Base-by-base conservation (phyloP, 2,329 filamentous ascomycete species). In the Ascochyta clinopodiicola region DNA sequence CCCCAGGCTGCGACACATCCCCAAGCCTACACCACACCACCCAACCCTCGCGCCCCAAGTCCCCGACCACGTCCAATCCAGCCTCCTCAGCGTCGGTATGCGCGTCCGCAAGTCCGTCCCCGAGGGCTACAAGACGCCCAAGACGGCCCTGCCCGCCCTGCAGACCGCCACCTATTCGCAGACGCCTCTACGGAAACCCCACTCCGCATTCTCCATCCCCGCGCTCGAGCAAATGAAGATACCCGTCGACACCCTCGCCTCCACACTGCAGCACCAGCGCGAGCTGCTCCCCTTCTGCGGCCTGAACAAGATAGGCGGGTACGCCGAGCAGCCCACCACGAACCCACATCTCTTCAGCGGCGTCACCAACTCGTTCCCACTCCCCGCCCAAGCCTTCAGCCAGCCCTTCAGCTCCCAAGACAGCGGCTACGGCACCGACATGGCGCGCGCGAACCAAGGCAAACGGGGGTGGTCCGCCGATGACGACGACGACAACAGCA, bases 11-110 rank as follows among this genome's bases (percentile, higher is more conserved):
- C 48, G 44, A n/a, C 25, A 22, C 22, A 45, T 44, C 55, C 46
- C 55, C 59, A 64, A 56, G 61, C 53, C 57, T 32, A 52, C 59
- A 35, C 56, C 52, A 44, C 48, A 49, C 44, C 60, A 59, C 40
- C 56, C 53, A 22, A 65, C 56, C 42, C 56, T 67, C 42, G 57
- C 72, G n/a, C 85, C 86, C 3, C 66, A 74, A 4, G 80, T 93
- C 13, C 87, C 91, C 1, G 76, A 82, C 22, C 81, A 81, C 7
- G 82, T 96, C 29, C 91, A 96, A 76, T 84, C 92, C 32, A 90
- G 90, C 59, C 87, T 98, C n/a, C 82, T 97, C 37, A 91, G 84
- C 67, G 94, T 98, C 61, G 94, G 94, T 68, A 97, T 97, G 92
- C 88, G 94, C 22, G 84, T 98, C 45, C 89, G 94, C 72, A 98